A percentile compares a stretch with the other conserved stretches of the same genome.
Conservation (phyloP, 1,139 yeast species). For the Blastobotrys proliferans region DNA sequence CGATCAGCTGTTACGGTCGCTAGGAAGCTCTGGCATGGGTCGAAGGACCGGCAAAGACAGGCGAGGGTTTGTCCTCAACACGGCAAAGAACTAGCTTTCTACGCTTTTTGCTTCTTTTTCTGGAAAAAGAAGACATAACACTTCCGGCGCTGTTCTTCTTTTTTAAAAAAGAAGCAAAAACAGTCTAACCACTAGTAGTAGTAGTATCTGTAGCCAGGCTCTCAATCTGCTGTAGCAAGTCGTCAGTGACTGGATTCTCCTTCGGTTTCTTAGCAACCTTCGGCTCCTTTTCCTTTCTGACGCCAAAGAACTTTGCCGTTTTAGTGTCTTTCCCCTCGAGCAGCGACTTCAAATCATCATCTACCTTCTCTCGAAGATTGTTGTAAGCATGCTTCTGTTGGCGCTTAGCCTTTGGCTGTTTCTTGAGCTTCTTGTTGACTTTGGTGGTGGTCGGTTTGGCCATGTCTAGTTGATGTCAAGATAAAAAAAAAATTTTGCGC, state of each 20-base stretch:
- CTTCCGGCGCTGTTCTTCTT: too few species aligned
- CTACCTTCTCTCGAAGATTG: constrained; percentile 21
- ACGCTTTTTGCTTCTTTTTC: too few species aligned
- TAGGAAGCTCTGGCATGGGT: constrained; percentile 30
- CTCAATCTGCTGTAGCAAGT: constrained; percentile 12
- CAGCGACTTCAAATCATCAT: constrained; percentile 17
- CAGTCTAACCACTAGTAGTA: too few species aligned
- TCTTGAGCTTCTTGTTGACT: constrained; percentile 9
- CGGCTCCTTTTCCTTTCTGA: background rate
- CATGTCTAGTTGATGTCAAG: background rate
- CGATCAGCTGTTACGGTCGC: constrained; percentile 39
- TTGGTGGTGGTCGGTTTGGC: constrained; percentile 13
- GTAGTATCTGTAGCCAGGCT: constrained; percentile 10
- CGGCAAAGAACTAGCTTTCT: too few species aligned
- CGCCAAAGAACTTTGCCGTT: constrained; percentile 10
- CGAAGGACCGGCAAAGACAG: constrained; percentile 32
- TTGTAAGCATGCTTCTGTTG: constrained; percentile 24
- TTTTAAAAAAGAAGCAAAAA: too few species aligned
- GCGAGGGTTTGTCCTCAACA: constrained; percentile 27
- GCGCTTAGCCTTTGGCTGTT: constrained; percentile 14
- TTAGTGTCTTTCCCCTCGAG: constrained; percentile 4
- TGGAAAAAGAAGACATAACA: too few species aligned
- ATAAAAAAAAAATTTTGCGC: constrained; percentile 4
- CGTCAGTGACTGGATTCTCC: constrained; percentile 10
- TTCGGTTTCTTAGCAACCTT: constrained; percentile 1